These are phyloP conservation scores for Alternaria hordeiaustralica DNA, from an alignment of 2,329 filamentous ascomycete species.

Conservation along the genomic window DNA sequence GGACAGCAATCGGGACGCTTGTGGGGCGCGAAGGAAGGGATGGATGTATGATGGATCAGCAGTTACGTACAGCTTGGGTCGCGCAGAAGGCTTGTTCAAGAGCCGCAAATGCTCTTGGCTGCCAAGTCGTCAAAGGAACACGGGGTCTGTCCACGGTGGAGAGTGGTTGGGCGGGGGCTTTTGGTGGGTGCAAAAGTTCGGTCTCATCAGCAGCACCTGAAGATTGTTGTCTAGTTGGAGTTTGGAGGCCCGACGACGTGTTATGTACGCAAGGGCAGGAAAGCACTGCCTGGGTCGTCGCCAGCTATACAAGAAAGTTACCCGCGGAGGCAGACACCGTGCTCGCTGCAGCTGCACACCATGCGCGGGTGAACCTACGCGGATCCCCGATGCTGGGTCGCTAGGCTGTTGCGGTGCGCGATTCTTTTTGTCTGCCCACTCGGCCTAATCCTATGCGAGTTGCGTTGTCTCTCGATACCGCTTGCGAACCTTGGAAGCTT, in stretches of 20 bases:
- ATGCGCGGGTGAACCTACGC: neutral
- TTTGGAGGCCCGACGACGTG: neutral
- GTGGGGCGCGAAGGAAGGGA: constrained; percentile 13
- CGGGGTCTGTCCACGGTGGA: constrained; percentile 8
- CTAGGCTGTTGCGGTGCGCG: neutral
- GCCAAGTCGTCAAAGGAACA: constrained; percentile 33
- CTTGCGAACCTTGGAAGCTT: neutral
- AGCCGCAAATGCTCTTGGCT: constrained; percentile 34
- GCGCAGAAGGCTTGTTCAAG: constrained; percentile 30
- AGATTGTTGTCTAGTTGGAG: neutral
- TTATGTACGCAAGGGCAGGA: neutral
- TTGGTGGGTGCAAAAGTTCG: neutral
- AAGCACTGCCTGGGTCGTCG: neutral
- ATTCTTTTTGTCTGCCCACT: neutral
- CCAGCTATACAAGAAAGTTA: constrained; percentile 11
- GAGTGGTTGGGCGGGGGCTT: neutral
- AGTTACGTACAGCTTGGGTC: constrained; percentile 37
- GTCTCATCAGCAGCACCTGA: neutral
- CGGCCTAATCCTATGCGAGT: neutral
- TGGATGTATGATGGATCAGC: constrained; percentile 12
- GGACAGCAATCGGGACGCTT: constrained; percentile 3
- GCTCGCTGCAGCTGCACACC: constrained; percentile 1
- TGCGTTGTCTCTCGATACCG: neutral
- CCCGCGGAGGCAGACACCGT: constrained; percentile 9
- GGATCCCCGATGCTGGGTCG: neutral